Conservation (phyloP, 2,329 filamentous ascomycete genomes). For the Nemania serpens region DNA sequence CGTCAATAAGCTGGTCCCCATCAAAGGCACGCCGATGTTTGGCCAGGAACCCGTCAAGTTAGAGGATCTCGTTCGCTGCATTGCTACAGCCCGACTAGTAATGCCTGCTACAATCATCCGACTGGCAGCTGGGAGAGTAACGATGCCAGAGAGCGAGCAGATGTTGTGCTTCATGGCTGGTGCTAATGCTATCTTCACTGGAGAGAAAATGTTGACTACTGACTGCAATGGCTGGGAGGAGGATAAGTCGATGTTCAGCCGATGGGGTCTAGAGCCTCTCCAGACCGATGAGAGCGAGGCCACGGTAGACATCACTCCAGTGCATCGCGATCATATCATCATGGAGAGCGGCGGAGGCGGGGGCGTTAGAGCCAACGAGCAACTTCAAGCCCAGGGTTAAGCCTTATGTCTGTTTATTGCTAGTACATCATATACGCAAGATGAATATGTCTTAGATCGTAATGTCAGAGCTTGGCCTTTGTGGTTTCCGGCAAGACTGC, state of each 20-base stretch:
- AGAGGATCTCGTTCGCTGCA: constrained; percentile 77
- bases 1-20: constrained; percentile 88
- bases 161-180: constrained; percentile 88
- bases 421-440: neutral
- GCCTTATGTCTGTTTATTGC: neutral
- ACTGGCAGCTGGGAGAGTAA: constrained; percentile 82
- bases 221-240: constrained; percentile 91
- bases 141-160: constrained; percentile 87
- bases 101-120: constrained; percentile 88
- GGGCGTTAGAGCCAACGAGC: neutral
- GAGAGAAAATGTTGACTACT: constrained; percentile 94
- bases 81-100: constrained; percentile 80
- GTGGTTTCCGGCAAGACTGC: neutral
- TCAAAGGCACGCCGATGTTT: constrained; percentile 85
- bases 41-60: constrained; percentile 75
- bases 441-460: neutral
- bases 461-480: constrained; percentile 11
- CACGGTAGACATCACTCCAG: neutral
- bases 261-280: constrained; percentile 85
- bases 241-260: constrained; percentile 80
- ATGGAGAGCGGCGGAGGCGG: neutral
- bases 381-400: constrained; percentile 10
- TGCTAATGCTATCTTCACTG: constrained; percentile 93
- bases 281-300: constrained; percentile 38
- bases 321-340: neutral